A percentile compares a stretch with the other conserved stretches of the same genome.
These are phyloP conservation scores for Sextonia rubra DNA, from an alignment of 164 flowering plant genomes.

Conservation along the genomic window DNA sequence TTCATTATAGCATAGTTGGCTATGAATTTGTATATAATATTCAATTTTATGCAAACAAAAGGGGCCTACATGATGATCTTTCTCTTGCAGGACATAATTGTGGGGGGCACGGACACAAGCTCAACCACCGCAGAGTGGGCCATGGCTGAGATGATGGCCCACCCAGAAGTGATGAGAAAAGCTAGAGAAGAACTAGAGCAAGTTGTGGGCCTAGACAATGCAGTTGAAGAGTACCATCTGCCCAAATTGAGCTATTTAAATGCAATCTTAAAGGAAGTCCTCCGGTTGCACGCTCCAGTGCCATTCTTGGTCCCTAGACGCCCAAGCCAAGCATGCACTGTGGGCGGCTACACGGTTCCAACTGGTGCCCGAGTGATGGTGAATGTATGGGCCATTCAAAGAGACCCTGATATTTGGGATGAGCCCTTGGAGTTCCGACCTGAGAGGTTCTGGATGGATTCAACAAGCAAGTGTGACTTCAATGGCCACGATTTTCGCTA, in stretches of 20 bases:
- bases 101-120: constrained; percentile 35
- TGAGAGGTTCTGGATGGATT: constrained; percentile 12
- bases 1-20: no score
- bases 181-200: constrained; percentile 26
- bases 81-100: constrained; percentile 27
- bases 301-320: constrained; percentile 16
- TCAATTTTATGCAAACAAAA: no score
- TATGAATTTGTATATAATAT: no score
- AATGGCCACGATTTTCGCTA: constrained; percentile 20
- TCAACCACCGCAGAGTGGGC: constrained; percentile 25
- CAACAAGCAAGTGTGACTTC: neutral
- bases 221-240: constrained; percentile 15
- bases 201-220: constrained; percentile 15
- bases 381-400: constrained; percentile 24
- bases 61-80: no score
- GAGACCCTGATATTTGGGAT: constrained; percentile 19
- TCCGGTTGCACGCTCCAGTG: constrained; percentile 12
- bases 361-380: constrained; percentile 15
- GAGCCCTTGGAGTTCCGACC: constrained; percentile 17
- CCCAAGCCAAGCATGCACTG: constrained; percentile 9
- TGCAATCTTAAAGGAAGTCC: constrained; percentile 16
- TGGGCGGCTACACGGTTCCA: constrained; percentile 17
- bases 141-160: constrained; percentile 30
- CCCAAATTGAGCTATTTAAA: constrained; percentile 10
- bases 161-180: constrained; percentile 25